phyloP scores from a whole-genome alignment of 805 yeast genomes.

The Wickerhamomyces silvicola region DNA sequence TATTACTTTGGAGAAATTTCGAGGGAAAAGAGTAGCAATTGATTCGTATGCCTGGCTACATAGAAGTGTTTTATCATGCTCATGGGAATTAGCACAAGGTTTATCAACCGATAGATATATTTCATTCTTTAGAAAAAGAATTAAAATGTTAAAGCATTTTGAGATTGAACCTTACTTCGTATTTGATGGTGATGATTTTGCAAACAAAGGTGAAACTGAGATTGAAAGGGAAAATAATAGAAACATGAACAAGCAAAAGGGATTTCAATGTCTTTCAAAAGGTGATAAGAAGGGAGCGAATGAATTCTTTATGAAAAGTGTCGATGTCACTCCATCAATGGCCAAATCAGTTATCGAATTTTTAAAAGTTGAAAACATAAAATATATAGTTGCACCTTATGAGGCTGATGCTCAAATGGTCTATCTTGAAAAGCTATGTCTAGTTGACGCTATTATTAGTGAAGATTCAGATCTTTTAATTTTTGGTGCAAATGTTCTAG shows the following conservation, averaged over 20 bases:
- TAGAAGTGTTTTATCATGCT: constrained; percentile 74
- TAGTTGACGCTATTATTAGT: constrained; percentile 79
- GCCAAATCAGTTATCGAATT: constrained; percentile 79
- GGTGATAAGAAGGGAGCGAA: constrained; percentile 60
- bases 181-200: constrained; percentile 86
- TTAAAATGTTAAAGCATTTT: constrained; percentile 56
- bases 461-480: constrained; percentile 92
- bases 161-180: constrained; percentile 82
- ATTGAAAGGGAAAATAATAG: constrained; percentile 53
- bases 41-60: constrained; percentile 98
- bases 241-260: constrained; percentile 49
- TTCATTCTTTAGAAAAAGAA: constrained; percentile 58
- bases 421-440: constrained; percentile 65
- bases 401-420: constrained; percentile 99
- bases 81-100: constrained; percentile 70
- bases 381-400: constrained; percentile 90
- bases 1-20: constrained; percentile 49
- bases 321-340: constrained; percentile 86
- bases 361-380: constrained; percentile 49
- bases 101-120: constrained; percentile 68
- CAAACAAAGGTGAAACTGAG: constrained; percentile 73
- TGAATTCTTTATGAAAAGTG: constrained; percentile 67
- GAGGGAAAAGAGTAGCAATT: constrained; percentile 79
- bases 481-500: constrained; percentile 72
- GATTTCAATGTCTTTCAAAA: constrained; percentile 39